phyloP scores from a whole-genome alignment of 2,329 filamentous ascomycete genomes.

The Achaetomium macrosporum region DNA sequence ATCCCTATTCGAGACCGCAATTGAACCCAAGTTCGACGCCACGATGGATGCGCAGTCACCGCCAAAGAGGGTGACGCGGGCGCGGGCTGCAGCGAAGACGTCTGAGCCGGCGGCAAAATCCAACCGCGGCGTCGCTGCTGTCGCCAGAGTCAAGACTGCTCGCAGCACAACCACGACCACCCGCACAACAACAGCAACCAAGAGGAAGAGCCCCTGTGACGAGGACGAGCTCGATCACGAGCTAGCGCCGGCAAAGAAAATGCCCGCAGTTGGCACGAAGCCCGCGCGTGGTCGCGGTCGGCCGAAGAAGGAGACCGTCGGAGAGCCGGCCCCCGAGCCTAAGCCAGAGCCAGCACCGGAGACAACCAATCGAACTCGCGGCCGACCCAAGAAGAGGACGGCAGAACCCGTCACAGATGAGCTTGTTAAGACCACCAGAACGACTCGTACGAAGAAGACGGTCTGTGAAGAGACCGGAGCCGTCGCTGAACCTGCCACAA shows the following conservation, averaged over 20 bases:
- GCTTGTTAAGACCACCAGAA: slow-evolving; percentile 23
- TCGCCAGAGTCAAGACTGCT: slow-evolving; percentile 42
- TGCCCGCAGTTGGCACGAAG: slow-evolving; percentile 22
- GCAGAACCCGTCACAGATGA: slow-evolving; percentile 26
- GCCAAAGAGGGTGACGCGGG: slow-evolving; percentile 54
- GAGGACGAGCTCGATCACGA: slow-evolving; percentile 43
- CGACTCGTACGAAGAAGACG: slow-evolving; percentile 14
- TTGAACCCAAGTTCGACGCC: neutral
- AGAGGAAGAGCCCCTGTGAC: slow-evolving; percentile 51
- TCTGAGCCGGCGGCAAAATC: slow-evolving; percentile 31
- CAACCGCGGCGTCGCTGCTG: slow-evolving; percentile 43
- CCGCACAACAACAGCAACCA: slow-evolving; percentile 30
- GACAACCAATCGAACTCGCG: slow-evolving; percentile 18
- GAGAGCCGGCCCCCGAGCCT: slow-evolving; percentile 15
- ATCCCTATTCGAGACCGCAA: neutral
- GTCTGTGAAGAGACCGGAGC: neutral
- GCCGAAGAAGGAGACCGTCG: slow-evolving; percentile 37
- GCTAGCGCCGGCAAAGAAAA: slow-evolving; percentile 21
- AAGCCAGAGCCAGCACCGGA: slow-evolving; percentile 35
- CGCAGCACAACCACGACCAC: slow-evolving; percentile 33
- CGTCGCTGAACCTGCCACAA: slow-evolving; percentile 31
- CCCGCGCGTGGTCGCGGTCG: slow-evolving; percentile 41
- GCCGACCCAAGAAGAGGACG: slow-evolving; percentile 30
- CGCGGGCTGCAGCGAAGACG: slow-evolving; percentile 38
- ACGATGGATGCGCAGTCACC: slow-evolving; percentile 50